Conservation (phyloP, 1,284 basidiomycete genomes). For the Sutorius eximius region DNA sequence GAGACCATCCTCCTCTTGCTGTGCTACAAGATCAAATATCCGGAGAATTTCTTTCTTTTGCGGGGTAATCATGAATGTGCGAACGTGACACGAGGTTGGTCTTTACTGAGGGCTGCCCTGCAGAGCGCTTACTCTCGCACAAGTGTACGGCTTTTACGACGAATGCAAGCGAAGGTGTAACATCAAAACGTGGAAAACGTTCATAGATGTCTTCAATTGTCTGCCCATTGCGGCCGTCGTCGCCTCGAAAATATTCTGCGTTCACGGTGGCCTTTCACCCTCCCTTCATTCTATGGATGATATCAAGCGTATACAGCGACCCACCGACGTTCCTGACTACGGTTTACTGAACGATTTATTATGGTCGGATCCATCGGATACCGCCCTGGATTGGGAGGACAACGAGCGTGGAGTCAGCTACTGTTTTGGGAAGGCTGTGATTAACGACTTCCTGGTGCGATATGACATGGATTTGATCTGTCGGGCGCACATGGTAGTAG, state of each 20-base stretch:
- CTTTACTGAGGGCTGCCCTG: constrained; percentile 8
- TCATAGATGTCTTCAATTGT: constrained; percentile 99
- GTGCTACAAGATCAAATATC: constrained; percentile 99
- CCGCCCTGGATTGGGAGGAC: constrained; percentile 98
- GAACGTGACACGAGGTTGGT: constrained; percentile 93
- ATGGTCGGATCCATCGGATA: constrained; percentile 99
- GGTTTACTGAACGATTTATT: constrained; percentile 96
- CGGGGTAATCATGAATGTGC: constrained; percentile 99
- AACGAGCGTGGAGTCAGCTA: constrained; percentile 99
- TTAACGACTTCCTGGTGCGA: constrained; percentile 91
- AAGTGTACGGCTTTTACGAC: constrained; percentile 99
- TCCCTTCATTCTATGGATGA: constrained; percentile 98
- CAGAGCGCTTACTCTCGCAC: constrained; percentile 17
- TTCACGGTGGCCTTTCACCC: constrained; percentile 98
- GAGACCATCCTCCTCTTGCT: constrained; percentile 96
- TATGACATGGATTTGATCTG: constrained; percentile 99
- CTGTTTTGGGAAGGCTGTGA: constrained; percentile 97
- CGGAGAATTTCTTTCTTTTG: constrained; percentile 98
- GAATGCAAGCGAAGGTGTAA: constrained; percentile 99
- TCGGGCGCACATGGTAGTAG: constrained; percentile 99
- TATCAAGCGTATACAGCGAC: constrained; percentile 96
- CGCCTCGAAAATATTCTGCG: constrained; percentile 99
- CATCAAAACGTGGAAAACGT: constrained; percentile 99
- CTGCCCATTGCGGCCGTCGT: constrained; percentile 98
- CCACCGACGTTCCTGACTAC: constrained; percentile 99